Evolutionary conservation across 768 basidiomycete genomes (phyloP), one percentile per base, ranked within the genome.

Genomic region (Lentinus tigrinus): DNA sequence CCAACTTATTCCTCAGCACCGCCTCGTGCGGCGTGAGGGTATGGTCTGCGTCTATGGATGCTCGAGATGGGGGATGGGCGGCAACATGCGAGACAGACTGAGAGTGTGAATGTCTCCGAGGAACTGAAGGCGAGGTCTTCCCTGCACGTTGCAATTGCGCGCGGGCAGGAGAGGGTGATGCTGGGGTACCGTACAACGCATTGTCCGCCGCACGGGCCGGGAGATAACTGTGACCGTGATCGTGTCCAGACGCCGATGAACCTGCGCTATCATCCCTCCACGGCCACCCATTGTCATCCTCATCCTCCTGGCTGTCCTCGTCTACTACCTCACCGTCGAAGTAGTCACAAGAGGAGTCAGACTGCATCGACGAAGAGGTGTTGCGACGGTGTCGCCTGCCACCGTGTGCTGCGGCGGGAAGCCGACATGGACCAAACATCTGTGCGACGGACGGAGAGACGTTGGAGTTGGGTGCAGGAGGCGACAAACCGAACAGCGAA

Each of bases 1-100:
- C 85, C 17, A 85, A 70, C 11, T 81, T 74, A 47, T 74, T 78
- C 8, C 80, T 76, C 24, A 85, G 73, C 23, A 81, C 84, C 43
- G 80, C 80, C 63, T 80, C 82, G 52, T 81, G 84, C 0, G 81
- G 83, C 16, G 78, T 78, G 17, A 66, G 26, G 10, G 60, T 27
- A 24, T 57, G 62, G 28, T 67, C 62, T 53, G 53, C 44, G 38
- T 63, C 63, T 37, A 59, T 26, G 27, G 58, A 52, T 11, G 53
- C 13, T 14, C 60, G 59, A 16, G 64, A 48, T 1, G 57, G 54
- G 21, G 47, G 53, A 47, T 55, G 62, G n/a, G 39, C 50, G 13
- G 57, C 36, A 21, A 46, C 54, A 50, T 39, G 51, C n/a, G 57
- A 64, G 31, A 53, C 59, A 2, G 63, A 64, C 40, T 61, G 63